Base-by-base conservation (phyloP, 768 basidiomycete genomes). In the Terana coerulea region DNA sequence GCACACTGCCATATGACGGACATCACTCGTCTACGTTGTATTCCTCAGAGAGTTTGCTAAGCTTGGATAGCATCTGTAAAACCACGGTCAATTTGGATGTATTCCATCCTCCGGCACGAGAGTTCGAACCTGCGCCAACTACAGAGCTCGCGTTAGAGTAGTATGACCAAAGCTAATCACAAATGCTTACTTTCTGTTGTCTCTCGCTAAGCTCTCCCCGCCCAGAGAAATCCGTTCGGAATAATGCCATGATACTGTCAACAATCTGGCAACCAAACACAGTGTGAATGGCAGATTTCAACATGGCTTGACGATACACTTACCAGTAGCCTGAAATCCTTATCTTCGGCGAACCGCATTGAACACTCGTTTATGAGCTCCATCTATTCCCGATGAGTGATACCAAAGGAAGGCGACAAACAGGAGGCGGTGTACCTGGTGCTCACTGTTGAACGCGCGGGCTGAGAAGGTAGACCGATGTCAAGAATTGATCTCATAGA, bases 241-340 rank as follows among this genome's bases (percentile, higher is more conserved):
- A 98, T 5, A 95, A 77, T 25, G 95, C 95, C 91, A 98, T 95
- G 54, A 98, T 95, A 60, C 91, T 94, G 65, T 98, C 95, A 30
- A 98, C 80, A 52, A 98, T 93, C 87, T 95, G 61, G 5, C 50
- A 39, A 35, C 11, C 11, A 46, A 2, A 21, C 22, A 46, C n/a
- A n/a, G n/a, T n/a, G 30, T 35, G 33, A 19, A 10, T 52, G 29
- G 30, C 24, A 51, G 21, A 31, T 68, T 35, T 64, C 14, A n/a
- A n/a, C n/a, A n/a, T n/a, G n/a, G n/a, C n/a, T n/a, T n/a, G n/a
- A n/a, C n/a, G n/a, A n/a, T 11, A 30, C 2, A 43, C 61, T 26
- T 60, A 86, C 87, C 61, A 91, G 69, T 25, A 90, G 75, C 41
- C 83, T 75, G 60, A 84, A 92, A 61, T 89, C 86, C 61, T 88